phyloP scores from a whole-genome alignment of 2,329 filamentous ascomycete genomes.

The Didymella keratinophila region DNA sequence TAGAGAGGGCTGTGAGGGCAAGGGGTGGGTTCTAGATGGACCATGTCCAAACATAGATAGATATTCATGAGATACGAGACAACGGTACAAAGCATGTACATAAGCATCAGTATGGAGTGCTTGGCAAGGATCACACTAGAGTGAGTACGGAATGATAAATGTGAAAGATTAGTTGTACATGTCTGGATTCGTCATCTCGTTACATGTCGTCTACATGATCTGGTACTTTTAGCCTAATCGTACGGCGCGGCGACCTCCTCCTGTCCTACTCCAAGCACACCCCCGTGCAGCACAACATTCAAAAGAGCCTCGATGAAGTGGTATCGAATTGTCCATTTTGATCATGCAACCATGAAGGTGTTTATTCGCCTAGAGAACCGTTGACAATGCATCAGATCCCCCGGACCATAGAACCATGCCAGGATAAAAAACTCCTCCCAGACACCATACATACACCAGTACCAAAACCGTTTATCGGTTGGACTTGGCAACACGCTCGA shows the following conservation, averaged over 20 bases:
- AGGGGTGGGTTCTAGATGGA: conserved; percentile 20
- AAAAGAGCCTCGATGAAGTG: conserved; percentile 29
- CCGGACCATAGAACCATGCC: conserved; percentile 42
- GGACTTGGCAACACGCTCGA: conserved; percentile 99
- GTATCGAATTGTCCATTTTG: conserved; percentile 48
- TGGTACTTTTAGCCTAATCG: conserved; percentile 13
- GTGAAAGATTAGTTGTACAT: conserved; percentile 6
- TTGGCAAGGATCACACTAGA: neutral
- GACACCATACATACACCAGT: conserved; percentile 39
- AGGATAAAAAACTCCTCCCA: conserved; percentile 48
- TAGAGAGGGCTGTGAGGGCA: conserved; percentile 47
- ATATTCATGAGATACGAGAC: neutral
- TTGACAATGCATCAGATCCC: conserved; percentile 48
- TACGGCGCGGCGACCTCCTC: conserved; percentile 10
- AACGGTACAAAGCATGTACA: neutral
- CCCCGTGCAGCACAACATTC: conserved; percentile 20
- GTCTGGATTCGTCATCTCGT: conserved; percentile 22
- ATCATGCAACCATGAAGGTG: conserved; percentile 52
- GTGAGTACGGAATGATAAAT: neutral
- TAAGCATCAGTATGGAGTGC: neutral
- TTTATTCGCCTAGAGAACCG: conserved; percentile 50
- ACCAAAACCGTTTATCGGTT: conserved; percentile 83
- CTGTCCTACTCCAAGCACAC: conserved; percentile 14
- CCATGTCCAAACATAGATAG: neutral
- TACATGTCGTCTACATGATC: conserved; percentile 19